phyloP scores from a whole-genome alignment of 2,329 filamentous ascomycete species.

The Sclerotinia spermophila region DNA sequence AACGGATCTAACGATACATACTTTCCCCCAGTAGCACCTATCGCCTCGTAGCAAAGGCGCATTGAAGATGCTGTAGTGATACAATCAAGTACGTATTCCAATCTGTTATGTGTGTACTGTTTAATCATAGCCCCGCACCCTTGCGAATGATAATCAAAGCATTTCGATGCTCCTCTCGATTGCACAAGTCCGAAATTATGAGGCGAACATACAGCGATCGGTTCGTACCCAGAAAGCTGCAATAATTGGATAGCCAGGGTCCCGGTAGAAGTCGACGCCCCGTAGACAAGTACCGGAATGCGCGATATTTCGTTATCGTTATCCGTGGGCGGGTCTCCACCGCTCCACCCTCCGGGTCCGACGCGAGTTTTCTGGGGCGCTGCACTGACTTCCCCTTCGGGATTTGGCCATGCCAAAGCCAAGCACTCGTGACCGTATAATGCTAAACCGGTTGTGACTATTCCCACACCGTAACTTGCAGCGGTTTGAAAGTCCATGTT shows the following conservation, averaged over 20 bases:
- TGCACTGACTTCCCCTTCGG: background rate
- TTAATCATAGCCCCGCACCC: constrained; percentile 39
- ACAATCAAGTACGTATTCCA: constrained; percentile 42
- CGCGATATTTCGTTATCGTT: background rate
- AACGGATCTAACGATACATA: constrained; percentile 26
- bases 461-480: background rate
- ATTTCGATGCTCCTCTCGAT: constrained; percentile 40
- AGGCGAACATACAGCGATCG: constrained; percentile 40
- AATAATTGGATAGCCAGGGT: constrained; percentile 18
- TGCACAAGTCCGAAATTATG: constrained; percentile 40
- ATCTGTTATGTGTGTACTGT: constrained; percentile 39
- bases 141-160: constrained; percentile 42
- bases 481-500: background rate
- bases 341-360: constrained; percentile 16
- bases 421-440: constrained; percentile 6
- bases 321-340: background rate
- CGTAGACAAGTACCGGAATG: constrained; percentile 18
- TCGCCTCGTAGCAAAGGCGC: constrained; percentile 39
- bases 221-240: constrained; percentile 7
- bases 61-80: constrained; percentile 37
- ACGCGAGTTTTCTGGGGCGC: background rate
- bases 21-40: constrained; percentile 38
- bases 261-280: constrained; percentile 16
- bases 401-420: background rate
- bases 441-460: constrained; percentile 11